phyloP scores from a whole-genome alignment of 306 rosid species.

The Sechiopsis laciniata region DNA sequence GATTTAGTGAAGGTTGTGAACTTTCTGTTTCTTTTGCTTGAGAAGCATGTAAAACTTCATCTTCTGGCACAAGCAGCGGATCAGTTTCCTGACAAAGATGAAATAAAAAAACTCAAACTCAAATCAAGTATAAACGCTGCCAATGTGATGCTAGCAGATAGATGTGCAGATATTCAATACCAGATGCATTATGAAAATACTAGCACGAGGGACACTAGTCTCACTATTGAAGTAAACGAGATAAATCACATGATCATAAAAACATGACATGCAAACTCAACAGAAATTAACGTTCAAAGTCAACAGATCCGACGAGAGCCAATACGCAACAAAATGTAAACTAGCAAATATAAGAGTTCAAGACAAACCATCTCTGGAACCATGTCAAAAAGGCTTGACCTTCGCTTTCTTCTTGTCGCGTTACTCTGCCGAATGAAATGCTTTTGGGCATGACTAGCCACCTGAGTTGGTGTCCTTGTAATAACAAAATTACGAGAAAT shows the following conservation, averaged over 20 bases:
- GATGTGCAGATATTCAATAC: background rate
- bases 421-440: slow-evolving; percentile 79
- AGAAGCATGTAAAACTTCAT: slow-evolving; percentile 49
- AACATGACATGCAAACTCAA: background rate
- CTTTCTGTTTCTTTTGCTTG: slow-evolving; percentile 45
- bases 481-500: slow-evolving; percentile 77
- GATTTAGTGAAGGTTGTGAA: slow-evolving; percentile 72
- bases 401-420: slow-evolving; percentile 82
- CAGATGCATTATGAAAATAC: too few relatives aligned
- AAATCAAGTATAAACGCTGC: too few relatives aligned
- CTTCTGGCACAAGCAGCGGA: slow-evolving; percentile 65
- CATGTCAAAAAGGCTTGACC: slow-evolving; percentile 99
- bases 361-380: slow-evolving; percentile 66
- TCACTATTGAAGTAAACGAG: background rate
- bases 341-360: slow-evolving; percentile 13
- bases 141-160: background rate
- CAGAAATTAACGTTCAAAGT: background rate
- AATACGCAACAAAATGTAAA: background rate
- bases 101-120: slow-evolving; percentile 15
- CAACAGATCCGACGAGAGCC: background rate
- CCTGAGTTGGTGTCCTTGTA: slow-evolving; percentile 91
- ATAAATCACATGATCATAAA: background rate
- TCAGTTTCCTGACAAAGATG: slow-evolving; percentile 49
- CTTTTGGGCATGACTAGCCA: slow-evolving; percentile 99
- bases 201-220: too few relatives aligned